A percentile compares a stretch with the other conserved stretches of the same genome.
phyloP scores from a whole-genome alignment of 139 green algal species.

The Auxenochlorella pyrenoidosa region DNA sequence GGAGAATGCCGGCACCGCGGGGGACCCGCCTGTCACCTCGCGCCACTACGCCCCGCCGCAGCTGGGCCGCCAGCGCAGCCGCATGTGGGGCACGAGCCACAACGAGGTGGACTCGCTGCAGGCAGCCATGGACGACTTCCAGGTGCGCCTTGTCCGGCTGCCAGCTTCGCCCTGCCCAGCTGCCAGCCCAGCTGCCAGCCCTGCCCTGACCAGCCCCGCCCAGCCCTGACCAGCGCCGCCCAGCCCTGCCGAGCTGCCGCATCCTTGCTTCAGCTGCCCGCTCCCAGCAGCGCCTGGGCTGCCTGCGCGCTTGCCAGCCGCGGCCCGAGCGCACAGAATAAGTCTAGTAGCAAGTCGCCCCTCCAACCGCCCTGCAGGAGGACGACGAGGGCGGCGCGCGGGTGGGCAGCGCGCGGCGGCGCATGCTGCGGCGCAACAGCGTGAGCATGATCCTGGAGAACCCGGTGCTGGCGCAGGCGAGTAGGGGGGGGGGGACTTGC shows the following conservation, averaged over 20 bases:
- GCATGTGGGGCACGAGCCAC: constrained; percentile 61
- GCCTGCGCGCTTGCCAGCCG: no score
- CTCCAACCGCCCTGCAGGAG: constrained; percentile 10
- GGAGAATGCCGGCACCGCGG: constrained; percentile 15
- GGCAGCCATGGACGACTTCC: constrained; percentile 49
- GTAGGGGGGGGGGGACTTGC: not conserved
- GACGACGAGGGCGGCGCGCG: constrained; percentile 51
- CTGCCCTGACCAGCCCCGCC: no score
- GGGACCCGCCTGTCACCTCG: constrained; percentile 63
- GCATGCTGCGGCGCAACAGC: constrained; percentile 57
- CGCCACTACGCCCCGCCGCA: constrained; percentile 37
- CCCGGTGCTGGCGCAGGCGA: constrained; percentile 51
- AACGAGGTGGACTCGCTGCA: constrained; percentile 58
- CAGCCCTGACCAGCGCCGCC: no score
- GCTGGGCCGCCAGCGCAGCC: constrained; percentile 48
- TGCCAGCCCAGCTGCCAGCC: not conserved
- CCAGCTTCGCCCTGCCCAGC: not conserved
- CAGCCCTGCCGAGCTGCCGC: no score
- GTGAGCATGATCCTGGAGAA: constrained; percentile 64
- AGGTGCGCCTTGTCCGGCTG: not conserved
- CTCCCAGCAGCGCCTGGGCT: no score
- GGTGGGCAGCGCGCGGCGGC: constrained; percentile 21
- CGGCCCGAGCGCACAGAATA: no score
- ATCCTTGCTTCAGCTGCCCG: no score
- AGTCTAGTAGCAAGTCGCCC: no score